Base-by-base conservation (phyloP, 1,284 basidiomycete species). In the Sanghuangporus sanghuang region DNA sequence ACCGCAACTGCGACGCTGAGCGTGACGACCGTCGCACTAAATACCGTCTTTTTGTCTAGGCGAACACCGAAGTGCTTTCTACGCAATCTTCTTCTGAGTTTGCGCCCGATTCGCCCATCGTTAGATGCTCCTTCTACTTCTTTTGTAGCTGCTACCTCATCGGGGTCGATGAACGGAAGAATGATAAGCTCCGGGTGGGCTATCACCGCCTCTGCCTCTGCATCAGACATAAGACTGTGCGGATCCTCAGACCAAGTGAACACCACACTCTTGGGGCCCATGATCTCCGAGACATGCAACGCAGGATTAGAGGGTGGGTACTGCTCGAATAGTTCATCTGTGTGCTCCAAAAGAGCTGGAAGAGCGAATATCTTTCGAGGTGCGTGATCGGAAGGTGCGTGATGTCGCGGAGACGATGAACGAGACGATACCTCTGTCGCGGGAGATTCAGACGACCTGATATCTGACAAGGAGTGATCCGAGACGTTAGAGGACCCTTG, bases 1-100 rank as follows among this genome's bases (percentile, higher is more conserved):
- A 88, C 75, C 1, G 85, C 86, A 69, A 90, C 77, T 14, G 86
- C 88, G 39, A 89, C 80, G 6, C 86, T 86, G 3, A 90, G 75
- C 7, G 87, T 82, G 35, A 90, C 72, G 36, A 89, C 81, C 23
- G 85, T 85, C 27, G 85, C 83, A 36, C 84, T 82, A 44, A 89
- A 75, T 69, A 88, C 77, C 53, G 83, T 78, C 65, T 77, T 76
- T 38, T 76, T 73, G 67, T 79, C 78, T 61, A 74, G 68, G 62
- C 74, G 67, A 50, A 76, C 66, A 65, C 68, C 67, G 56, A 68
- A 67, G 18, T 74, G 68, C 54, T 70, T 66, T 35, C 62, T 65
- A 32, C 60, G 63, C 57, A 62, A 63, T 62, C 44, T 68, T 64
- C 76, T 71, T n/a, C 70, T 68, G 46, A 71, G 62, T 62, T 65